These are phyloP conservation scores for Ricinus communis DNA, from an alignment of 345 rosid genomes.

Conservation along the genomic window DNA sequence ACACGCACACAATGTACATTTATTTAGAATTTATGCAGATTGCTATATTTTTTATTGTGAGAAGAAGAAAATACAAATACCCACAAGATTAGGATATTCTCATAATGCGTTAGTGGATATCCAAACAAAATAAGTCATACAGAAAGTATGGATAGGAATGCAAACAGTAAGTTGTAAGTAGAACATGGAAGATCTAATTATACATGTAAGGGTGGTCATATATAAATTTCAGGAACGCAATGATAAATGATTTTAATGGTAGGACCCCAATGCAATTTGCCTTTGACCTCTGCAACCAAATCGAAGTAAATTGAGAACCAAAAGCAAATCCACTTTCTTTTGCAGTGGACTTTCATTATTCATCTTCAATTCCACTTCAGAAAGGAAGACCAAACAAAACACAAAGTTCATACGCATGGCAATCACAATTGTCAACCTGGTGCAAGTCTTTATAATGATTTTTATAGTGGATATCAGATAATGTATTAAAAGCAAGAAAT, in stretches of 20 bases:
- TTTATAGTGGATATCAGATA: not conserved
- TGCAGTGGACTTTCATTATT: not conserved
- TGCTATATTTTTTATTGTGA: too few species aligned
- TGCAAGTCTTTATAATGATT: not conserved
- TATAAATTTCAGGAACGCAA: not conserved
- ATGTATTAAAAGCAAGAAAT: not conserved
- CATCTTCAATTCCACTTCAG: not conserved
- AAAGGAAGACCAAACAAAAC: not conserved
- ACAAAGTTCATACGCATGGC: not conserved
- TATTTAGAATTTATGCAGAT: too few species aligned
- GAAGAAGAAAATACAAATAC: too few species aligned
- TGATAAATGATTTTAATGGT: not conserved
- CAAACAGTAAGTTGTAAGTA: too few species aligned
- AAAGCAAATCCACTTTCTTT: not conserved
- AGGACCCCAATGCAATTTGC: constrained; percentile 3
- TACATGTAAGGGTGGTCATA: too few species aligned
- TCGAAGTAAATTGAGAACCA: not conserved
- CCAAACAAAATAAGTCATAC: too few species aligned
- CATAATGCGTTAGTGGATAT: too few species aligned
- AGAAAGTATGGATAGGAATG: too few species aligned
- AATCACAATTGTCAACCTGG: not conserved
- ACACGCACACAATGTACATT: too few species aligned
- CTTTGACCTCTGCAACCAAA: not conserved
- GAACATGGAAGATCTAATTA: too few species aligned
- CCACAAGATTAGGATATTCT: too few species aligned